Percentiles rank a stretch among this genome's conserved stretches.
Evolutionary conservation across 179 eudicot genomes (phyloP).

Genomic region (Carnegiea gigantea): DNA sequence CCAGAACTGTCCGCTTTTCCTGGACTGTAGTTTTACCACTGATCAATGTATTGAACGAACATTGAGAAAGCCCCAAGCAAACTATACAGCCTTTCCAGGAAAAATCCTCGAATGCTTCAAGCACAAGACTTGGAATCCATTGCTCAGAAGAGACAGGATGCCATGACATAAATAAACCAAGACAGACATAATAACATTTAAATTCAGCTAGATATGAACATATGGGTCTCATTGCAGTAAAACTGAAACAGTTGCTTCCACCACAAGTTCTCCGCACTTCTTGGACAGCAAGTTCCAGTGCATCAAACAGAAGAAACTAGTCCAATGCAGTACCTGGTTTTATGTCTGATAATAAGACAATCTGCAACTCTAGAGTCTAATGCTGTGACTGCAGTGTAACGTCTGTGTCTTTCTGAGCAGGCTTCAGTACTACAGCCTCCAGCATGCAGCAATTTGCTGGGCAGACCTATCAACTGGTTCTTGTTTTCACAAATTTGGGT

Average conservation of each 20-base stretch:
- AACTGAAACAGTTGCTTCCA: not conserved
- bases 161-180: not conserved
- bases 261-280: not conserved
- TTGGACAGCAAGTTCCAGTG: not conserved
- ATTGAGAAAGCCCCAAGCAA: not conserved
- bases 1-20: not conserved
- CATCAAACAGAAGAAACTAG: not conserved
- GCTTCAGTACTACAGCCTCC: not conserved
- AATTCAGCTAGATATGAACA: not conserved
- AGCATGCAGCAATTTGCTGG: not conserved
- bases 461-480: not conserved
- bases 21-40: not conserved
- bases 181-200: not conserved
- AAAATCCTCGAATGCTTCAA: not conserved
- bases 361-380: not conserved
- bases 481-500: not conserved
- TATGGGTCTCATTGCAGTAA: not conserved
- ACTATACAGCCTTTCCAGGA: not conserved
- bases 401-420: not conserved
- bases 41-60: not conserved
- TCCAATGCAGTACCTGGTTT: not conserved
- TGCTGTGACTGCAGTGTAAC: not conserved
- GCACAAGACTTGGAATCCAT: not conserved
- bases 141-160: not conserved
- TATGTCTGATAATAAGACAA: slow-evolving; percentile 3